Evolutionary conservation across 2,329 filamentous ascomycete species (phyloP).

Genomic region (Didymella exigua): DNA sequence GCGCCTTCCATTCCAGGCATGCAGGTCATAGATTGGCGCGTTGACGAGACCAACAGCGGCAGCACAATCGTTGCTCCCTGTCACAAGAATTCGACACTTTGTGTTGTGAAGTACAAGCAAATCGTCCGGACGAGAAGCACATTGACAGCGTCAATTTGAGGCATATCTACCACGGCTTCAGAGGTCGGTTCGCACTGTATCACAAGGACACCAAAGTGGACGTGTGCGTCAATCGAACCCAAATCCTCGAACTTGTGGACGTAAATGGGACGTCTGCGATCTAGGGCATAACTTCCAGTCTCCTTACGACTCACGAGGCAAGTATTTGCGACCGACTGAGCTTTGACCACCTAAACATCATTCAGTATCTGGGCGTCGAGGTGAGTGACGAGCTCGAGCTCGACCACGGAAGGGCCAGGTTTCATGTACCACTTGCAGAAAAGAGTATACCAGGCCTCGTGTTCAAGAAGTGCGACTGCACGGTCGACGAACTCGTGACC

Average conservation of each 20-base stretch:
- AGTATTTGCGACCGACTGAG: not conserved
- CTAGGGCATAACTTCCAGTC: not conserved
- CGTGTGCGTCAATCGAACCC: not conserved
- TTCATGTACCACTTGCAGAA: not conserved
- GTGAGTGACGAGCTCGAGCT: not conserved
- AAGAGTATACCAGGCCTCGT: constrained; percentile 2
- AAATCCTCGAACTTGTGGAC: not conserved
- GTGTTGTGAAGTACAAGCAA: not conserved
- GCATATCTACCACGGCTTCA: not conserved
- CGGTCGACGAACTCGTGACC: constrained; percentile 3
- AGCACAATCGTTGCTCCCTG: not conserved
- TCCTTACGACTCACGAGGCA: not conserved
- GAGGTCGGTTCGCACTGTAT: not conserved
- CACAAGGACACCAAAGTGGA: not conserved
- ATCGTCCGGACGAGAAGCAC: not conserved
- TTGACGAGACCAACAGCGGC: not conserved
- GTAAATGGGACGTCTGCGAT: not conserved
- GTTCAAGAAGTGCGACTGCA: constrained; percentile 7
- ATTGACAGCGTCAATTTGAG: not conserved
- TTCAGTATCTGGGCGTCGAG: not conserved
- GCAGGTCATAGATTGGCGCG: constrained; percentile 2
- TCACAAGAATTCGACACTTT: not conserved
- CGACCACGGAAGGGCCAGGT: not conserved
- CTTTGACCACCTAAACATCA: not conserved
- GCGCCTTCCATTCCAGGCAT: constrained; percentile 1